A percentile compares a stretch with the other conserved stretches of the same genome.
Conservation (phyloP, 495 filamentous ascomycete genomes). For the Penicillium ucsense region DNA sequence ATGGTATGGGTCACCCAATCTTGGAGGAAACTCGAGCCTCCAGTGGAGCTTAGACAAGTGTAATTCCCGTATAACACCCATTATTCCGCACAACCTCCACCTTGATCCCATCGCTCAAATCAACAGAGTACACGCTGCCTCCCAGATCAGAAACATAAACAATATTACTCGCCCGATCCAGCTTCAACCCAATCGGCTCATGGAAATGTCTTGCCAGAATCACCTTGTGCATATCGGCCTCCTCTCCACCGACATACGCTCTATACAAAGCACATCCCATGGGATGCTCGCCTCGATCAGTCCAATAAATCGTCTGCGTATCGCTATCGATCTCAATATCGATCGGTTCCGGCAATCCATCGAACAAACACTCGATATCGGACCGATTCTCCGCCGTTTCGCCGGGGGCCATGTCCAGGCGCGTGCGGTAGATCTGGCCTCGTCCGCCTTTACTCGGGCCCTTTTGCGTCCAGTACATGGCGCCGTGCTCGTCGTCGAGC, state of each 20-base stretch:
- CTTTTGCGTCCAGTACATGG: slow-evolving; percentile 52
- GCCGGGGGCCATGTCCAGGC: slow-evolving; percentile 25
- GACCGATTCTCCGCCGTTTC: slow-evolving; percentile 17
- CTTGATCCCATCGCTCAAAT: slow-evolving; percentile 31
- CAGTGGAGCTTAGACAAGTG: slow-evolving; percentile 10
- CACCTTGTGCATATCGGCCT: slow-evolving; percentile 13
- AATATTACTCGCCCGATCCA: slow-evolving; percentile 25
- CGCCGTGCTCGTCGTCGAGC: slow-evolving; percentile 21
- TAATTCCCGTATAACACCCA: slow-evolving; percentile 20
- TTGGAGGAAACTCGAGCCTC: too few relatives aligned
- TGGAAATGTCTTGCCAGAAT: slow-evolving; percentile 34
- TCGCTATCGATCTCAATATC: slow-evolving; percentile 40
- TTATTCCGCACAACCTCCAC: slow-evolving; percentile 19
- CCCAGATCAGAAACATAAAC: slow-evolving; percentile 39
- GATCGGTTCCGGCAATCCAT: slow-evolving; percentile 43
- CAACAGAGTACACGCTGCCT: slow-evolving; percentile 36
- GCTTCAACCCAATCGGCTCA: slow-evolving; percentile 30
- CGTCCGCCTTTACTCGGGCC: slow-evolving; percentile 35
- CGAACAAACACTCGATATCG: slow-evolving; percentile 35
- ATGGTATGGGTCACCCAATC: too few relatives aligned
- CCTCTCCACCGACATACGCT: slow-evolving; percentile 12
- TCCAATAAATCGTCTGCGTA: slow-evolving; percentile 39
- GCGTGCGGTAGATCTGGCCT: slow-evolving; percentile 39
- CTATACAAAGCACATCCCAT: slow-evolving; percentile 20
- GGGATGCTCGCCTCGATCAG: slow-evolving; percentile 42